Conservation (phyloP, 192 early-diverging fungal genomes). For the Coemansia biformis region DNA sequence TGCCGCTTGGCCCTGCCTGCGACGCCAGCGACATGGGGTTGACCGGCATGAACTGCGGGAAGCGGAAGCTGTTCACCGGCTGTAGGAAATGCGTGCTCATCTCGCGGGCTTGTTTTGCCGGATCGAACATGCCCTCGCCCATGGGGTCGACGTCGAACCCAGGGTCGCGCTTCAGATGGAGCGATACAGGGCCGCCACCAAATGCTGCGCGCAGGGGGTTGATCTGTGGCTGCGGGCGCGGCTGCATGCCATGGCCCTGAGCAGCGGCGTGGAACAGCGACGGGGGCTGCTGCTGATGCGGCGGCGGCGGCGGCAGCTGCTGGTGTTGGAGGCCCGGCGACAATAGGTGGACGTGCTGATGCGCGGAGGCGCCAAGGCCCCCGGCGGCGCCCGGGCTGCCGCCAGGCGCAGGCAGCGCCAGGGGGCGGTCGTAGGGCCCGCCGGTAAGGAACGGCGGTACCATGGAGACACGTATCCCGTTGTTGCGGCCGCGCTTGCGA, state of each 20-base stretch:
- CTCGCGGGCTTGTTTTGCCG: slow-evolving; percentile 41
- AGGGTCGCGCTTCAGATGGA: slow-evolving; percentile 49
- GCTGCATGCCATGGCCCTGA: slow-evolving; percentile 2
- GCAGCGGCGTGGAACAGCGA: background rate
- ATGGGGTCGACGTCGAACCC: slow-evolving; percentile 32
- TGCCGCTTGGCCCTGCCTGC: slow-evolving; percentile 23
- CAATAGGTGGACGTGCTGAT: slow-evolving; percentile 12
- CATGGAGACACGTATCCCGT: slow-evolving; percentile 26
- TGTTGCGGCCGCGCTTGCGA: slow-evolving; percentile 42
- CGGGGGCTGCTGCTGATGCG: slow-evolving; percentile 9
- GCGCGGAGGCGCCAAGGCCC: slow-evolving; percentile 1
- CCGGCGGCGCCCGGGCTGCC: slow-evolving; percentile 3
- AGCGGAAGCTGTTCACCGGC: slow-evolving; percentile 33
- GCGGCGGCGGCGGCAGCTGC: background rate
- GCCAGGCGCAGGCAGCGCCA: slow-evolving; percentile 4
- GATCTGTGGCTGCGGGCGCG: slow-evolving; percentile 29
- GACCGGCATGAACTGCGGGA: slow-evolving; percentile 11
- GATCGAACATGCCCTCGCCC: slow-evolving; percentile 39
- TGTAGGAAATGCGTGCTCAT: slow-evolving; percentile 40
- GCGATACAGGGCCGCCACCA: slow-evolving; percentile 33
- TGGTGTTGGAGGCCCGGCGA: slow-evolving; percentile 13
- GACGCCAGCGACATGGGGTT: slow-evolving; percentile 1
- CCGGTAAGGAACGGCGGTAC: slow-evolving; percentile 11
- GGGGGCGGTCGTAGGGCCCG: slow-evolving; percentile 22
- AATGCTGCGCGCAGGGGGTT: slow-evolving; percentile 32